These are phyloP conservation scores for Oidiodendron maius DNA, from an alignment of 495 filamentous ascomycete genomes.

Conservation along the genomic window DNA sequence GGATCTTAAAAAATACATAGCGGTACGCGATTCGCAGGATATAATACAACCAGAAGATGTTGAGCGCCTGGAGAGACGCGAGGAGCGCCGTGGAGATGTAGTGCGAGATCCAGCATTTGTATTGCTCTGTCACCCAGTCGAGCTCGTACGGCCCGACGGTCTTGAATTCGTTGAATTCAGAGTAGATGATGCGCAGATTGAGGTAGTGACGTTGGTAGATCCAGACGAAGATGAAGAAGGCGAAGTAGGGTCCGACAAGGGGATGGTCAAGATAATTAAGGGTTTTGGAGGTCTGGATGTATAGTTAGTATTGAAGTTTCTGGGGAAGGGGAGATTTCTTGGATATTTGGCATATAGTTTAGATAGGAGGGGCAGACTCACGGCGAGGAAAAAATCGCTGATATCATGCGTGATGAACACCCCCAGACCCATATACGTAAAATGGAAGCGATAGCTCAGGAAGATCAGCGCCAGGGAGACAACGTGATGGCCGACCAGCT, in stretches of 20 bases:
- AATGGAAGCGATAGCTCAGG: constrained; percentile 94
- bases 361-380: constrained; percentile 38
- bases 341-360: neutral
- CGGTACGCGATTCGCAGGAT: constrained; percentile 69
- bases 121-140: constrained; percentile 78
- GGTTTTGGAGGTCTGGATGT: constrained; percentile 82
- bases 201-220: constrained; percentile 88
- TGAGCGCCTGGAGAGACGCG: constrained; percentile 69
- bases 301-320: constrained; percentile 5
- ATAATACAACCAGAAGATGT: constrained; percentile 82
- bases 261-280: constrained; percentile 85
- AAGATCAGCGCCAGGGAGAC: constrained; percentile 85
- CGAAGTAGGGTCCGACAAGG: constrained; percentile 77
- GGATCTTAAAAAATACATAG: constrained; percentile 37
- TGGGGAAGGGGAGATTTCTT: too few species aligned
- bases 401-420: constrained; percentile 98
- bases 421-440: constrained; percentile 94
- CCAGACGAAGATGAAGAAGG: constrained; percentile 78
- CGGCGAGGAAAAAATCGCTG: constrained; percentile 93
- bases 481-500: constrained; percentile 90
- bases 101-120: constrained; percentile 75
- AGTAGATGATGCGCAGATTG: constrained; percentile 82
- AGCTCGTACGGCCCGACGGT: constrained; percentile 84
- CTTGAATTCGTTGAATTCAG: constrained; percentile 79
- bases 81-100: constrained; percentile 67